Conservation (phyloP, 2,329 filamentous ascomycete genomes). For the Leptodontidium sp. region DNA sequence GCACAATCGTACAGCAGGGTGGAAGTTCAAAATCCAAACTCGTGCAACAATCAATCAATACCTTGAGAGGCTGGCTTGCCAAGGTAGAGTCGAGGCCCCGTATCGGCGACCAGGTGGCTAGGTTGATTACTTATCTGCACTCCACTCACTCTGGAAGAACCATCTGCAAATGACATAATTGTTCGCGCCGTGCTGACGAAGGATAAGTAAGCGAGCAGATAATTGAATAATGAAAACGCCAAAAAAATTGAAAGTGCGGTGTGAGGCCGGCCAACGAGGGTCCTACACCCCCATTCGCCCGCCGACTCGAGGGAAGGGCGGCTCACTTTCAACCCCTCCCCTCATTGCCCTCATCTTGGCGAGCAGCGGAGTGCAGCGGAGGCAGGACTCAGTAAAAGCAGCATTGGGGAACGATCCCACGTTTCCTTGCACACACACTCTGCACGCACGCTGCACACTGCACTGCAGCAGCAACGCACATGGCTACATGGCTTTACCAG, state of each 20-base stretch:
- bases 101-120: too few species aligned
- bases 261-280: neutral
- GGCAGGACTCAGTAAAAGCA: neutral
- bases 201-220: too few species aligned
- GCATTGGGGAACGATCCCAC: constrained; percentile 11
- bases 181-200: neutral
- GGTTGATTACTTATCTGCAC: too few species aligned
- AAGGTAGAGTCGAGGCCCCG: too few species aligned
- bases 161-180: too few species aligned
- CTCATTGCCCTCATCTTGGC: neutral
- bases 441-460: too few species aligned
- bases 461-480: neutral
- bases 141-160: too few species aligned
- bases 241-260: constrained; percentile 8
- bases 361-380: neutral
- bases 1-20: too few species aligned
- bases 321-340: neutral
- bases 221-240: neutral
- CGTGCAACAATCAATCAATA: too few species aligned
- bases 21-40: too few species aligned
- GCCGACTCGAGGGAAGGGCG: neutral
- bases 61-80: too few species aligned
- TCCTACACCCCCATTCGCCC: neutral
- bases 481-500: constrained; percentile 6
- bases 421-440: too few species aligned